Base-by-base conservation (phyloP, 1,139 yeast species). In the Nakaseomyces uthaithaninus region DNA sequence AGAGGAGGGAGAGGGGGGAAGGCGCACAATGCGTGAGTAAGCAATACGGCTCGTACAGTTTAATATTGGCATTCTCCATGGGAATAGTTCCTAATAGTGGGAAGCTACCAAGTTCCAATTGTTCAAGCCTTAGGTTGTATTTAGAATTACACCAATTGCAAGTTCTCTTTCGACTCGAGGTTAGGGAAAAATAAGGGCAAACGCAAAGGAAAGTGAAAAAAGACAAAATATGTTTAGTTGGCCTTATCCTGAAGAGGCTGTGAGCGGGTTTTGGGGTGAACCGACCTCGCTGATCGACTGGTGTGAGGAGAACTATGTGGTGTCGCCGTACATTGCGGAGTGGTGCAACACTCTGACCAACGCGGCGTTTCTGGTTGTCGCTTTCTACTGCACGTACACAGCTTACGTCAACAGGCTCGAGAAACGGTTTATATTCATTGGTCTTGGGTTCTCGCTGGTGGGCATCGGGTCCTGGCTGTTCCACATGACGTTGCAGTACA, bases 271-370 rank as follows among this genome's bases (percentile, higher is more conserved):
- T 43, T 60, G 65, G 65, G 65, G 64, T 6, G 43, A 44, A 6
- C 54, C 57, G 2, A 60, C 63, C 4, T 50, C 94, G 22, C 85
- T 95, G 24, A 87, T 86, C 43, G 95, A 86, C 57, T 86, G 95
- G 95, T 86, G 95, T 62, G 95, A 86, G 59, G 95, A 86, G 59
- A 87, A 86, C 64, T 86, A 86, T 57, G 89, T 85, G 14, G 82
- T 86, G 10, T 72, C 87, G 11, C 69, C 69, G 15, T 86, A 80
- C 55, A 68, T 86, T 41, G 95, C 95, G 11, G 95, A 86, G 59
- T 79, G 84, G 38, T 68, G 86, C 45, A 86, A 86, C 57, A 82
- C 95, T 3, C 57, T 74, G 40, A 85, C 95, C 41, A 86, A 86
- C 57, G 66, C 83, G 10, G 69, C 72, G 11, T 82, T 82, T 54